Percentiles rank a stretch among this genome's conserved stretches.
Conservation (phyloP, 2,329 filamentous ascomycete genomes). For the Cladosporium sphaerospermum region DNA sequence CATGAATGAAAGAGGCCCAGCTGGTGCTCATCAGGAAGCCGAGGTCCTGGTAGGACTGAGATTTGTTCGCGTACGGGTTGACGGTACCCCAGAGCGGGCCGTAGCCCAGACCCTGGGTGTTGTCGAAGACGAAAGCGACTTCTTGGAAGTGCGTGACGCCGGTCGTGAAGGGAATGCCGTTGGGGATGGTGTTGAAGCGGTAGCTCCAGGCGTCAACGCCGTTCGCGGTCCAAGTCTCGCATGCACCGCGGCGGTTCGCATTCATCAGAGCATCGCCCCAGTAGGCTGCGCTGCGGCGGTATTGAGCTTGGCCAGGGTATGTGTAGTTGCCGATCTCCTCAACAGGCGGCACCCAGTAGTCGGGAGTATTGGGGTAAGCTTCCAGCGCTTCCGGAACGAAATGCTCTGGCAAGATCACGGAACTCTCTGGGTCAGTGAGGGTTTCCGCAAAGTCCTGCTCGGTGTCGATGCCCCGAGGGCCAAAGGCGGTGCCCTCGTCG, state of each 20-base stretch:
- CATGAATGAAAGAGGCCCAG: conserved; percentile 41
- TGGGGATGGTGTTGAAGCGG: conserved; percentile 53
- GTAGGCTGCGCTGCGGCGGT: conserved; percentile 50
- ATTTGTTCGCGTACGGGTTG: conserved; percentile 31
- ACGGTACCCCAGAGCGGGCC: conserved; percentile 25
- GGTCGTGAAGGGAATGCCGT: conserved; percentile 36
- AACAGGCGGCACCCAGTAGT: conserved; percentile 42
- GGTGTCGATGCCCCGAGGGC: conserved; percentile 49
- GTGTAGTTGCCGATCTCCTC: conserved; percentile 33
- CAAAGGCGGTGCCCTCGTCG: conserved; percentile 59
- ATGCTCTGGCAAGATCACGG: conserved; percentile 28
- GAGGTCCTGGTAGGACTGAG: conserved; percentile 33
- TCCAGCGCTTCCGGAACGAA: conserved; percentile 30
- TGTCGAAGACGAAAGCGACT: conserved; percentile 43
- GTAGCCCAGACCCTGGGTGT: conserved; percentile 39
- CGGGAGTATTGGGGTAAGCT: conserved; percentile 49
- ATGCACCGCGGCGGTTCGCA: conserved; percentile 49
- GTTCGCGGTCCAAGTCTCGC: conserved; percentile 45
- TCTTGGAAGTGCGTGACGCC: conserved; percentile 52
- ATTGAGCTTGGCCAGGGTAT: conserved; percentile 40
- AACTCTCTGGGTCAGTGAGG: conserved; percentile 27
- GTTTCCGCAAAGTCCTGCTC: conserved; percentile 26
- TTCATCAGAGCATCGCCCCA: conserved; percentile 52
- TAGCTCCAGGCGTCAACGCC: conserved; percentile 53
- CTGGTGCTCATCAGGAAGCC: conserved; percentile 38